Percentiles rank a stretch among this genome's conserved stretches.
Conservation (phyloP, 2,329 filamentous ascomycete genomes). For the Didymella arachidicola region DNA sequence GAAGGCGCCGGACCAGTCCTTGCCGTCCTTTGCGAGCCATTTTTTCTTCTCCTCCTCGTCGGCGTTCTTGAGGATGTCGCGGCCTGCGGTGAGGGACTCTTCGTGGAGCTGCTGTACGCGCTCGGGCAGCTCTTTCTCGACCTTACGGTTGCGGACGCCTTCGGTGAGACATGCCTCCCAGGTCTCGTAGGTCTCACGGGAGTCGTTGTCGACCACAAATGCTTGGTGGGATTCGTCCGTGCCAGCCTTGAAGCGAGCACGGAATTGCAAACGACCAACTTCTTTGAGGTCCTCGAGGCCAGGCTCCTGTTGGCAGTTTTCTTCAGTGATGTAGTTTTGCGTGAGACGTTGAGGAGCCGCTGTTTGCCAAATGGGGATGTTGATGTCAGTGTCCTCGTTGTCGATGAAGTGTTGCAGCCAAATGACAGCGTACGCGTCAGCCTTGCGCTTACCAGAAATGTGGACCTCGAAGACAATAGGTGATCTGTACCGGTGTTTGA, state of each 20-base stretch:
- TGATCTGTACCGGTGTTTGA: constrained; percentile 88
- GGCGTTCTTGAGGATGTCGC: constrained; percentile 79
- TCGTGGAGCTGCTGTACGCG: constrained; percentile 80
- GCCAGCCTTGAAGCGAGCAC: constrained; percentile 83
- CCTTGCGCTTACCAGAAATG: constrained; percentile 69
- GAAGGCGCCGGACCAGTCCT: constrained; percentile 88
- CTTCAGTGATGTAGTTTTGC: constrained; percentile 90
- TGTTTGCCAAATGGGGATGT: constrained; percentile 91
- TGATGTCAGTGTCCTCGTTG: constrained; percentile 76
- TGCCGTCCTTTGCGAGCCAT: constrained; percentile 81
- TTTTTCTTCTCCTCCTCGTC: constrained; percentile 74
- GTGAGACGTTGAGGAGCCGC: constrained; percentile 76
- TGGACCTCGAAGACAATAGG: constrained; percentile 91
- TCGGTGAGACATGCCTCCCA: constrained; percentile 94
- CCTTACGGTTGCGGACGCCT: constrained; percentile 76
- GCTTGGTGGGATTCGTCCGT: constrained; percentile 84
- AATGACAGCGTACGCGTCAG: constrained; percentile 78
- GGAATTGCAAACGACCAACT: constrained; percentile 82
- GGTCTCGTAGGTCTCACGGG: constrained; percentile 89
- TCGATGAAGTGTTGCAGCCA: constrained; percentile 90
- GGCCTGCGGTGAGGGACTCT: constrained; percentile 76
- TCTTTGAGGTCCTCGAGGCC: constrained; percentile 79
- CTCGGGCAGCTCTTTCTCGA: constrained; percentile 76
- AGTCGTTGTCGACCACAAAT: constrained; percentile 87
- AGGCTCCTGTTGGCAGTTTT: constrained; percentile 72